Evolutionary conservation across 2,329 filamentous ascomycete species (phyloP).

Genomic region (Botrytis squamosa): DNA sequence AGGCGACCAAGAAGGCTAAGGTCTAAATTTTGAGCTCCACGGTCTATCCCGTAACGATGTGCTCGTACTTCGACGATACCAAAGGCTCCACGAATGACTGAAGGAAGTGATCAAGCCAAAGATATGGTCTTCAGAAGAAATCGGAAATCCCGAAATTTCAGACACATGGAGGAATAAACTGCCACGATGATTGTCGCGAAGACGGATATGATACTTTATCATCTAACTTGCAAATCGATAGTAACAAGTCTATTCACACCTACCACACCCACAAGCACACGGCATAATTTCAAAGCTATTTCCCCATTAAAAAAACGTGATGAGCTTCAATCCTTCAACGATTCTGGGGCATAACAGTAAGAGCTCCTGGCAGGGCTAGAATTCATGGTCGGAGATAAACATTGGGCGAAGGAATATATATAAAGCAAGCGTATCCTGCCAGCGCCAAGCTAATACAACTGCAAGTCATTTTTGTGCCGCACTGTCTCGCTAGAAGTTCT

Average conservation of each 20-base stretch:
- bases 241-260: not conserved
- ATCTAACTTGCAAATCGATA: too few species aligned
- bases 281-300: not conserved
- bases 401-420: not conserved
- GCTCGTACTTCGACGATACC: not conserved
- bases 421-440: not conserved
- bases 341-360: not conserved
- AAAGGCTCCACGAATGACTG: too few species aligned
- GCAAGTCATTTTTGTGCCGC: not conserved
- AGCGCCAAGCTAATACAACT: not conserved
- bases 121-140: not conserved
- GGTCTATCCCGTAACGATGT: not conserved
- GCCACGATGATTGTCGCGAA: not conserved
- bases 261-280: not conserved
- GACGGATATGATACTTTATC: too few species aligned
- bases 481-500: not conserved
- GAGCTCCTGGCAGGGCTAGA: not conserved
- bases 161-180: not conserved
- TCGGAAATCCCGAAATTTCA: not conserved
- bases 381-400: not conserved
- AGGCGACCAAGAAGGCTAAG: not conserved
- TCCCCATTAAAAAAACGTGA: not conserved
- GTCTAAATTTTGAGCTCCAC: not conserved
- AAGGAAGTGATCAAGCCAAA: too few species aligned
- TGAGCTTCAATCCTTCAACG: not conserved